These are phyloP conservation scores for Papiliotrema fonsecae DNA, from an alignment of 1,284 basidiomycete genomes.

Conservation along the genomic window DNA sequence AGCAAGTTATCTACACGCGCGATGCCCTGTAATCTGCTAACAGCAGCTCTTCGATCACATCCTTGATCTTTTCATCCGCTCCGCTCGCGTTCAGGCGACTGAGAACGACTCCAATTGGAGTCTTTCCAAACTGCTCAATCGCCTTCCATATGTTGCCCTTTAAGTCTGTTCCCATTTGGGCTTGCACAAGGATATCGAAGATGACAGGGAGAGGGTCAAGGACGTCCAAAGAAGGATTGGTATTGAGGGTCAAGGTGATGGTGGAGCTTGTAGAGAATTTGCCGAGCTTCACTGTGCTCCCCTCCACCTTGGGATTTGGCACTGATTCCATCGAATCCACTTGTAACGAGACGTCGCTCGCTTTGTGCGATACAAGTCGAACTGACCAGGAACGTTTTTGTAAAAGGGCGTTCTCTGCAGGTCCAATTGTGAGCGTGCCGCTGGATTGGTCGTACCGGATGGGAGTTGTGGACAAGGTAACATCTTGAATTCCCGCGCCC, in stretches of 20 bases:
- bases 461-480: conserved; percentile 5
- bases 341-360: background rate
- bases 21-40: too few relatives aligned
- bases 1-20: too few relatives aligned
- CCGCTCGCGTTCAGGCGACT: background rate
- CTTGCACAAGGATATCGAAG: conserved; percentile 3
- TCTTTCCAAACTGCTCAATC: conserved; percentile 1
- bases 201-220: conserved; percentile 5
- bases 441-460: conserved; percentile 4
- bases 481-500: conserved; percentile 3
- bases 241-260: background rate
- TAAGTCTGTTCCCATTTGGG: conserved; percentile 5
- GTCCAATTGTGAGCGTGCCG: conserved; percentile 3
- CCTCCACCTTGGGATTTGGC: background rate
- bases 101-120: background rate
- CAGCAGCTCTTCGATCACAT: background rate
- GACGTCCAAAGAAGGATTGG: background rate
- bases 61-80: background rate
- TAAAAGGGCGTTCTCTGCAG: background rate
- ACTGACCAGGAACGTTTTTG: conserved; percentile 3
- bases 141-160: conserved; percentile 8
- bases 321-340: conserved; percentile 1
- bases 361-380: background rate
- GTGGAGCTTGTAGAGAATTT: conserved; percentile 1
- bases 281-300: background rate